phyloP scores from a whole-genome alignment of 2,329 filamentous ascomycete species.

The Myriosclerotinia curreyana region DNA sequence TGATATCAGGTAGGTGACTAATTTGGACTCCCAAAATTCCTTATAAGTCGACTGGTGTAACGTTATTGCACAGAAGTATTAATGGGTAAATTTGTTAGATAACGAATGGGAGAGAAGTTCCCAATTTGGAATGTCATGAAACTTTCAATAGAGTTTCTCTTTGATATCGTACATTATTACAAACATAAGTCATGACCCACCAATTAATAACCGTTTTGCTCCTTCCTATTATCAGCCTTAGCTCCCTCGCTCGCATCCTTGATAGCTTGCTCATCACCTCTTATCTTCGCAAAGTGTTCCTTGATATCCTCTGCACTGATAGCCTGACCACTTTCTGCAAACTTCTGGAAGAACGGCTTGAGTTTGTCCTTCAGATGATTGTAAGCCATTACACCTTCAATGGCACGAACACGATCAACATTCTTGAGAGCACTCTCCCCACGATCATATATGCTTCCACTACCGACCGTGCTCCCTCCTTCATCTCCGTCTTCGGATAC shows the following conservation, averaged over 20 bases:
- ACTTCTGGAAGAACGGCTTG: constrained; percentile 91
- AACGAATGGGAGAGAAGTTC: background rate
- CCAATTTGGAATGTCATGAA: background rate
- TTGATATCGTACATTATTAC: constrained; percentile 5
- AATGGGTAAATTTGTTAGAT: background rate
- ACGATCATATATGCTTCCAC: constrained; percentile 81
- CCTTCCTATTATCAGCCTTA: constrained; percentile 42
- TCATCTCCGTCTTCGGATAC: constrained; percentile 64
- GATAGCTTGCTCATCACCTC: constrained; percentile 70
- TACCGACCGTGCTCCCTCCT: constrained; percentile 61
- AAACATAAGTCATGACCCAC: background rate
- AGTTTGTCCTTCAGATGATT: constrained; percentile 94
- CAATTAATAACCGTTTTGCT: constrained; percentile 46
- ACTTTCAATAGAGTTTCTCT: background rate
- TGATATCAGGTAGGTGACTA: background rate
- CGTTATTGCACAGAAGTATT: no score
- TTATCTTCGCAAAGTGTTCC: constrained; percentile 87
- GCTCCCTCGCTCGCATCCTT: constrained; percentile 36
- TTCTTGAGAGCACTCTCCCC: constrained; percentile 90
- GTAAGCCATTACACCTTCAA: constrained; percentile 97
- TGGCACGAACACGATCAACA: constrained; percentile 87
- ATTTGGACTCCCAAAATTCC: background rate
- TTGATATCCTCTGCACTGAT: constrained; percentile 97
- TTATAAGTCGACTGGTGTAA: background rate
- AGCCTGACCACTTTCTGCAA: constrained; percentile 83